phyloP scores from a whole-genome alignment of 345 rosid species.

The Eucalyptus victrix region DNA sequence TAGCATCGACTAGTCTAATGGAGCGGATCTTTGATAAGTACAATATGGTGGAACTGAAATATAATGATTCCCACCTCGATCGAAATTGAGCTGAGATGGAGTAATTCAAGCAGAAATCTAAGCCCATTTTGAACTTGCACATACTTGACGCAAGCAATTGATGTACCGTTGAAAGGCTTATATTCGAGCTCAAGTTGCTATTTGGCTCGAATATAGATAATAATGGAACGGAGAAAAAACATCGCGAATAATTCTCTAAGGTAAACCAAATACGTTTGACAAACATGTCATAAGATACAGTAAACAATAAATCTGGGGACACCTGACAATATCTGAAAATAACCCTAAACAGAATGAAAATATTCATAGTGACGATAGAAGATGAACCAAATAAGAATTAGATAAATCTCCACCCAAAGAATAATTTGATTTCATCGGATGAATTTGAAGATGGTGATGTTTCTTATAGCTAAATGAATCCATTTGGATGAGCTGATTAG shows the following conservation, averaged over 20 bases:
- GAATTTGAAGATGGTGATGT: background rate
- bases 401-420: no score
- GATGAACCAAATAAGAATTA: no score
- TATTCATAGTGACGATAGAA: background rate
- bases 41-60: background rate
- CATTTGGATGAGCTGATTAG: background rate
- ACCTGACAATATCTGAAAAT: background rate
- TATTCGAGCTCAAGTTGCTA: no score
- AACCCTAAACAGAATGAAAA: background rate
- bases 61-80: background rate
- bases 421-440: background rate
- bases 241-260: no score
- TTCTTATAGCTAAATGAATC: background rate
- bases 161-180: no score
- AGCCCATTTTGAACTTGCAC: background rate
- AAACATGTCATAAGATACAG: background rate
- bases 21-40: background rate
- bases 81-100: background rate
- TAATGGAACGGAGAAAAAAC: no score
- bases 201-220: no score
- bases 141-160: background rate
- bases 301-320: background rate
- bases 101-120: background rate
- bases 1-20: background rate
- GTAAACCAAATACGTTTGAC: background rate